Evolutionary conservation across 495 filamentous ascomycete species (phyloP).

Genomic region (Penicillium silybi): DNA sequence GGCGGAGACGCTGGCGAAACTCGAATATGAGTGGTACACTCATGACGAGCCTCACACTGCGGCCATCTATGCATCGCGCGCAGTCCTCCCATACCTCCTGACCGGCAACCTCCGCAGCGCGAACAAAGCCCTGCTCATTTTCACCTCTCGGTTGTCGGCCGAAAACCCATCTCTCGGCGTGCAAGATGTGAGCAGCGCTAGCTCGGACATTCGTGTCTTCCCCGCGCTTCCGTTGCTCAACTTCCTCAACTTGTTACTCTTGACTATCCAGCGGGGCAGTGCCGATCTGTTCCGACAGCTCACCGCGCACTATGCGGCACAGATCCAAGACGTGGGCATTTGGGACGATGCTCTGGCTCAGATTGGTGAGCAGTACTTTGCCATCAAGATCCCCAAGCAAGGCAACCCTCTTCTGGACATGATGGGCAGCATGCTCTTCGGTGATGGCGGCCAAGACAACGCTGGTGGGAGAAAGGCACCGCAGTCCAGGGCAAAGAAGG

Average conservation of each 20-base stretch:
- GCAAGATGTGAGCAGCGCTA: conserved; percentile 76
- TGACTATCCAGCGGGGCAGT: conserved; percentile 76
- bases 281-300: conserved; percentile 80
- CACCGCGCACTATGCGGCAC: conserved; percentile 70
- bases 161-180: conserved; percentile 66
- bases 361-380: conserved; percentile 96
- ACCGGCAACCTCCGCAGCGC: conserved; percentile 87
- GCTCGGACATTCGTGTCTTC: conserved; percentile 74
- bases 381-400: conserved; percentile 83
- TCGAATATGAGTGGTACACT: conserved; percentile 94
- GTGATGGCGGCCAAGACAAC: conserved; percentile 44
- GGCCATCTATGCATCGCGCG: conserved; percentile 82
- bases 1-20: conserved; percentile 66
- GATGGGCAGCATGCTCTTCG: conserved; percentile 93
- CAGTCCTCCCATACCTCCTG: conserved; percentile 87
- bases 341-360: conserved; percentile 86
- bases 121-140: conserved; percentile 73
- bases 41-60: conserved; percentile 85
- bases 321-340: conserved; percentile 66
- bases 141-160: conserved; percentile 66
- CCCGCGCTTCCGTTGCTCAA: conserved; percentile 85
- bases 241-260: conserved; percentile 78
- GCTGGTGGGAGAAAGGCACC: conserved; percentile 38
- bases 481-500: conserved; percentile 40
- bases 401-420: conserved; percentile 92